These are phyloP conservation scores for Sclerospora graminicola DNA, from an alignment of 352 stramenopile species.

Conservation along the genomic window DNA sequence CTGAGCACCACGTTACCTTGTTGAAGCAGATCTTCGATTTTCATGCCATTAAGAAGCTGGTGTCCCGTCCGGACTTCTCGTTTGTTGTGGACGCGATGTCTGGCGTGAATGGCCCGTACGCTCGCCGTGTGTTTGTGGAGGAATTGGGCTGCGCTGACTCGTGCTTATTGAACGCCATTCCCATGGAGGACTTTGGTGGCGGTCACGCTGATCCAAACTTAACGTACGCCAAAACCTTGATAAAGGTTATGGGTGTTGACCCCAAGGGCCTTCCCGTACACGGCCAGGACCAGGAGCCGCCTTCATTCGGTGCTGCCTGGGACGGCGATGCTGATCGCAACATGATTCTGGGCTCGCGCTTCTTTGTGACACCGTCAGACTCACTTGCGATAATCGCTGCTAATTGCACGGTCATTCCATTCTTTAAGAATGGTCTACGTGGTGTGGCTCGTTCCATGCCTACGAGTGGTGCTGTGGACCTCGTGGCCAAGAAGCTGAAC, in stretches of 20 bases:
- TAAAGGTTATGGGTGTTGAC: constrained; percentile 93
- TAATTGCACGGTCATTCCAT: constrained; percentile 94
- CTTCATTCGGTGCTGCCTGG: constrained; percentile 91
- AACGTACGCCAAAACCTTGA: constrained; percentile 95
- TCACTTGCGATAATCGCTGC: constrained; percentile 97
- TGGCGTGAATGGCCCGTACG: constrained; percentile 95
- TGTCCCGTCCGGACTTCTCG: constrained; percentile 88
- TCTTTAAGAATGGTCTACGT: constrained; percentile 92
- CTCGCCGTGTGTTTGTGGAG: constrained; percentile 93
- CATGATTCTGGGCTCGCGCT: constrained; percentile 96
- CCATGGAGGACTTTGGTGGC: constrained; percentile 95
- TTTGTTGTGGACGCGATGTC: constrained; percentile 98
- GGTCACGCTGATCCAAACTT: constrained; percentile 99
- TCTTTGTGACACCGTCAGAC: constrained; percentile 99
- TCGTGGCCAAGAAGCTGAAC: constrained; percentile 91
- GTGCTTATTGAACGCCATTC: constrained; percentile 88
- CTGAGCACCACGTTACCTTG: constrained; percentile 91
- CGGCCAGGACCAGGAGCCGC: constrained; percentile 65
- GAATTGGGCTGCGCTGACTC: constrained; percentile 85
- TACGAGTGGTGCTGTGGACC: constrained; percentile 94
- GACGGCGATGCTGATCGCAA: constrained; percentile 99
- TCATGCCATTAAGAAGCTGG: constrained; percentile 86
- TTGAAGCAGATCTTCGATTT: constrained; percentile 99
- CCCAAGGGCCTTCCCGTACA: constrained; percentile 61
- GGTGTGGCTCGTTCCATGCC: constrained; percentile 98